phyloP scores from a whole-genome alignment of 148 eudicot species.

The Fallopia convolvulus region DNA sequence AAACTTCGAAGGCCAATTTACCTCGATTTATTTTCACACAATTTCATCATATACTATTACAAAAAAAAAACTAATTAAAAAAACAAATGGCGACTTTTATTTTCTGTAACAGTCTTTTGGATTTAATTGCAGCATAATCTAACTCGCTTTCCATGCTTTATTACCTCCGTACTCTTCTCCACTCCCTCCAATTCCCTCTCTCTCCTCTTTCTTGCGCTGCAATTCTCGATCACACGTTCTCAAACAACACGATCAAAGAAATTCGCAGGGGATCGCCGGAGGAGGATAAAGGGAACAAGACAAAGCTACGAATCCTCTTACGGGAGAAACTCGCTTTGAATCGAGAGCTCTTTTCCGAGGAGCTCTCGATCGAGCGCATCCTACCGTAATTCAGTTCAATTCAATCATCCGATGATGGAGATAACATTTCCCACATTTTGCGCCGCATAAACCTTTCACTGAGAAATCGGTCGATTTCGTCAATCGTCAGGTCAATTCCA shows the following conservation, averaged over 20 bases:
- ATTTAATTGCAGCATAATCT: background rate
- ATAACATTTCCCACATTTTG: background rate
- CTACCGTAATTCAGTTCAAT: background rate
- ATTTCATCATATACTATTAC: background rate
- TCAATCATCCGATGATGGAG: background rate
- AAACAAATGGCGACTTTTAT: background rate
- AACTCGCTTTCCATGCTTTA: background rate
- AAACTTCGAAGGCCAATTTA: too few relatives aligned
- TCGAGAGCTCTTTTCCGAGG: background rate
- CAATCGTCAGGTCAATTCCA: background rate
- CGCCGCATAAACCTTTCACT: background rate
- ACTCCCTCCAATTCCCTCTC: conserved; percentile 8
- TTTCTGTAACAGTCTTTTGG: background rate
- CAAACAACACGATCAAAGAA: background rate
- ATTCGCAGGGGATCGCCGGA: background rate
- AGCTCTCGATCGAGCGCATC: conserved; percentile 9
- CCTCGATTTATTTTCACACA: too few relatives aligned
- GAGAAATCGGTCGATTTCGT: background rate
- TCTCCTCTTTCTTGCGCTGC: background rate
- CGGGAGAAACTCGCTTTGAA: background rate
- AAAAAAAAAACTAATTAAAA: background rate
- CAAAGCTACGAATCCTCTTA: background rate
- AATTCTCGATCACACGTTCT: conserved; percentile 10
- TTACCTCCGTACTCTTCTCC: conserved; percentile 10
- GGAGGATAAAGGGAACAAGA: background rate